Evolutionary conservation across 148 eudicot species (phyloP), one percentile per base, ranked within the genome.

Genomic region (Chenopodium quinoa): DNA sequence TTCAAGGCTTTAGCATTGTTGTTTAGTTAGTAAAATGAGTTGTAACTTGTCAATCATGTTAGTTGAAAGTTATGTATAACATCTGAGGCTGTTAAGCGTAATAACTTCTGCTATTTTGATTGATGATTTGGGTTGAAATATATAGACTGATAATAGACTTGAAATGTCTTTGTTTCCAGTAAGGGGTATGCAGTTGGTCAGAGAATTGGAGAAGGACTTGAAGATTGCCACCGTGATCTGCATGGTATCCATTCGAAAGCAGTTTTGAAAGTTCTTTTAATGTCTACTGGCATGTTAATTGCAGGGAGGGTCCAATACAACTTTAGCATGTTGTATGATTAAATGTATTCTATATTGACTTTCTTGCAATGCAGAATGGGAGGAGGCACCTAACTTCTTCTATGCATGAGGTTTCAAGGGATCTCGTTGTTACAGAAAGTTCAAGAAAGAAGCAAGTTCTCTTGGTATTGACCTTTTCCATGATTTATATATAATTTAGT

Each of bases 171-270:
- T 82, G 78, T 87, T 86, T 77, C 52, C 89, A 95, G 99, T 95
- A 80, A 91, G 90, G 88, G 99, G 99, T 83, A 95, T 95, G 97
- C 90, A 93, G 86, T 90, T 95, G 88, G 99, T 95, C 68, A 86
- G 97, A 83, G 97, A 95, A 79, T 82, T 95, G 85, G 97, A 95
- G 86, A 89, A 88, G 82, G 99, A 95, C 88, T 90, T 95, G 91
- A 91, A 95, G 92, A 86, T 95, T 86, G 97, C 99, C 77, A 93
- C 94, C 86, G 93, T 95, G 70, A 93, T 95, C 79, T 95, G 97
- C 91, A 95, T 91, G 97, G 99, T 92, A 92, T 80, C 89, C 80
- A 84, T 76, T 37, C 12, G n/a, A 79, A 63, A 44, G 25, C 72
- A 75, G 34, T 75, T 20, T 65, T 65, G 19, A 34, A 50, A 20